Percentiles rank a stretch among this genome's conserved stretches.
phyloP scores from a whole-genome alignment of 2,329 filamentous ascomycete species.

The Colletotrichum tanaceti region DNA sequence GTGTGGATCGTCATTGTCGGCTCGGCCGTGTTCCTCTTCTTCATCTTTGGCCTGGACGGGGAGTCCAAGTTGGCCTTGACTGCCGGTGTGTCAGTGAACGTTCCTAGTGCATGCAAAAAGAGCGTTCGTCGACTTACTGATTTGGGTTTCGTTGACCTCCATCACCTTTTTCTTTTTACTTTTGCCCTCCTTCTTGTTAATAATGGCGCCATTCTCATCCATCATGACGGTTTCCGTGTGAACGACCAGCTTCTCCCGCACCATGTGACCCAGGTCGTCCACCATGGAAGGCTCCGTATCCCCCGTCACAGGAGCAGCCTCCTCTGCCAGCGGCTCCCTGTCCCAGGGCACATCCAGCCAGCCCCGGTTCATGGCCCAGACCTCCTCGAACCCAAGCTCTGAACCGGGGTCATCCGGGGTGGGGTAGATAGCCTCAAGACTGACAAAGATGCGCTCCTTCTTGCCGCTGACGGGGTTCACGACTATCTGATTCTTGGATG shows the following conservation, averaged over 20 bases:
- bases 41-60: conserved; percentile 84
- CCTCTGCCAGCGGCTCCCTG: conserved; percentile 31
- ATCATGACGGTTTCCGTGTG: conserved; percentile 59
- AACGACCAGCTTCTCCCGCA: conserved; percentile 55
- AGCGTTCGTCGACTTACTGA: conserved; percentile 70
- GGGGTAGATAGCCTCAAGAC: conserved; percentile 87
- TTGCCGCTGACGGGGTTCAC: conserved; percentile 85
- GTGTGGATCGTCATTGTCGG: conserved; percentile 99
- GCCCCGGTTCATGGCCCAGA: conserved; percentile 82
- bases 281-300: conserved; percentile 33
- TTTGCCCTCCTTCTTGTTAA: conserved; percentile 60
- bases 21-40: conserved; percentile 79
- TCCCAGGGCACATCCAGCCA: conserved; percentile 71
- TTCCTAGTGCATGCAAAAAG: neutral
- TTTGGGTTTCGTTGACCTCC: conserved; percentile 92
- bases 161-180: conserved; percentile 81
- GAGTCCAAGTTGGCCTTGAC: conserved; percentile 95
- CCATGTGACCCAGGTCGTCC: conserved; percentile 43
- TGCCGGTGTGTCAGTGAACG: conserved; percentile 54
- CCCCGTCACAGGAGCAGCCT: conserved; percentile 23
- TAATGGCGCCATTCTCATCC: conserved; percentile 70
- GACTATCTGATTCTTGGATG: conserved; percentile 80
- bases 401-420: conserved; percentile 75
- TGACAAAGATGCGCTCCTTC: conserved; percentile 87
- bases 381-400: conserved; percentile 91